Base-by-base conservation (phyloP, 1,139 yeast genomes). In the Yamadazyma trypodendri region DNA sequence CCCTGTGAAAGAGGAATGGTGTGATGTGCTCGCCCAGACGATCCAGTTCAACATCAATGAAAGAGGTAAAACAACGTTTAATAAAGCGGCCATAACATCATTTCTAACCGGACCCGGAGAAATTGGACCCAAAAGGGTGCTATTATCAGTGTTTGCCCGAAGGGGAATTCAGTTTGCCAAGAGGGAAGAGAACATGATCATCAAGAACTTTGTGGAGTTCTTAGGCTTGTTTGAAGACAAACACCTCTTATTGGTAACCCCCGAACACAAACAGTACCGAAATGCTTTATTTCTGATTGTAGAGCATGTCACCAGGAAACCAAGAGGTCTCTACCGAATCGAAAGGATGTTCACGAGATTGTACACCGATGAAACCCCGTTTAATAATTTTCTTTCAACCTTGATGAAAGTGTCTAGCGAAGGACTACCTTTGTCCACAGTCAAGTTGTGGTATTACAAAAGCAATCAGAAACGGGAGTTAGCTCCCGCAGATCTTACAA, bases 381-480 rank as follows among this genome's bases (percentile, higher is more conserved):
- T 47, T 27, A 39, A 38, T 28, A 54, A 57, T 37, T 54, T 60
- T 34, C 45, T 63, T 25, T 49, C 65, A 1, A 48, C 63, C 16
- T 35, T 58, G 23, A 56, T 60, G 54, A 38, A 42, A 20, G 47
- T 50, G 2, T 34, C 53, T 7, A 37, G 49, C 12, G 37, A 44
- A 11, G 37, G 40, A 22, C 38, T 46, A 20, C 68, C 69, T 5
- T 44, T 47, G 7, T 43, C 38, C 18, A 52, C 60, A 3, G 38
- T 56, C 8, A 48, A 47, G 31, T 44, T 48, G 32, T 65, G 68
- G 68, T 48, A 53, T 25, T 54, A 45, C 40, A 67, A 66, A 18
- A 5, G 39, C 10, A 2, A 23, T 21, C n/a, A 31, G 27, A 1
- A 34, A 36, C 2, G 23, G 15, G 5, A n/a, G 23, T 34, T 57